Percentiles rank a stretch among this genome's conserved stretches.
These are phyloP conservation scores for Edaphochlamys debaryana DNA, from an alignment of 139 green algal species.

Conservation along the genomic window DNA sequence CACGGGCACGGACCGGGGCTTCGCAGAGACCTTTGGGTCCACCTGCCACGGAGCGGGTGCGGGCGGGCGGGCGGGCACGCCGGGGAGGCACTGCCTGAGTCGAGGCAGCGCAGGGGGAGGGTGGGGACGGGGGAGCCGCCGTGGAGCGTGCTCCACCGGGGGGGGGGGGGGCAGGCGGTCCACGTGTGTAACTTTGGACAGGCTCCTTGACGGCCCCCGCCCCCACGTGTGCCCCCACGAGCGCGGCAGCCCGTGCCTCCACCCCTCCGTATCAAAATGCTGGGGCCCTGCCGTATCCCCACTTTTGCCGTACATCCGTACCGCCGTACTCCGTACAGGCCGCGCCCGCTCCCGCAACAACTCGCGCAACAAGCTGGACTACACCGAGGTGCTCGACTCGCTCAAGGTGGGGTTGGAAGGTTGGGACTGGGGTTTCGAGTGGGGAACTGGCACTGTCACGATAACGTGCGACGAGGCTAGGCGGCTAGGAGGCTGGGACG, in stretches of 20 bases:
- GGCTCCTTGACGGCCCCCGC: too few species aligned
- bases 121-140: too few species aligned
- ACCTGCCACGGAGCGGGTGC: slow-evolving; percentile 62
- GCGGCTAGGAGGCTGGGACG: too few species aligned
- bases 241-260: neutral
- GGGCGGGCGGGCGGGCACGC: neutral
- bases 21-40: slow-evolving; percentile 49
- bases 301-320: neutral
- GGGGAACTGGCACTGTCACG: too few species aligned
- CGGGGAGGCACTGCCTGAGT: neutral
- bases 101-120: too few species aligned
- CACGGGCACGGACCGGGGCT: slow-evolving; percentile 57
- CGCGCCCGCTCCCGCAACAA: slow-evolving; percentile 79
- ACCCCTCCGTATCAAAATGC: too few species aligned
- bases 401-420: slow-evolving; percentile 70
- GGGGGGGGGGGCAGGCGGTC: too few species aligned
- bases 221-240: too few species aligned
- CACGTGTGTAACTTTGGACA: too few species aligned
- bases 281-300: neutral
- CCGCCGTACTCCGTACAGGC: slow-evolving; percentile 40
- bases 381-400: slow-evolving; percentile 82
- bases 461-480: too few species aligned
- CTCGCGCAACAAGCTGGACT: slow-evolving; percentile 79
- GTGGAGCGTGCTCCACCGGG: too few species aligned
- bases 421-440: too few species aligned